Evolutionary conservation across 495 filamentous ascomycete species (phyloP).

Genomic region (Penicillium robsamsonii): DNA sequence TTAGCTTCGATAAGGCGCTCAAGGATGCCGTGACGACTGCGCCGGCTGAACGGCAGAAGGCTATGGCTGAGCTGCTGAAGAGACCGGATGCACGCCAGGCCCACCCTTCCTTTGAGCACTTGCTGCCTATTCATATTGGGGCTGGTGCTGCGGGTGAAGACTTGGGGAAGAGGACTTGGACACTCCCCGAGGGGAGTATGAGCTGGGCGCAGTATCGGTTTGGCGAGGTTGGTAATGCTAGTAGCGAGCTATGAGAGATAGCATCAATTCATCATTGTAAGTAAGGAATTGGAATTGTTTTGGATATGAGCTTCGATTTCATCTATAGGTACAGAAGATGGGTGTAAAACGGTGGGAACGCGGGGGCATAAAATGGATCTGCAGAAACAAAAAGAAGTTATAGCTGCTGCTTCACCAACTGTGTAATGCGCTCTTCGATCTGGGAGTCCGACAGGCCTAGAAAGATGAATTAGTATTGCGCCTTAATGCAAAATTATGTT

Average conservation of each 20-base stretch:
- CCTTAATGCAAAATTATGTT: not conserved
- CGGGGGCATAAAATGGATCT: conserved; percentile 30
- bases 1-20: conserved; percentile 74
- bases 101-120: conserved; percentile 78
- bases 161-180: conserved; percentile 61
- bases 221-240: conserved; percentile 51
- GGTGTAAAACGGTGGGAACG: conserved; percentile 30
- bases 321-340: conserved; percentile 45
- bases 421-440: conserved; percentile 85
- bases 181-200: conserved; percentile 61
- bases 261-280: not conserved
- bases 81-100: conserved; percentile 69
- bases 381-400: conserved; percentile 21
- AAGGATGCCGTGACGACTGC: conserved; percentile 61
- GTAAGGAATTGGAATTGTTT: not conserved
- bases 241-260: conserved; percentile 13
- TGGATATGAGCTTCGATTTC: conserved; percentile 32
- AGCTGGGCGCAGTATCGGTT: conserved; percentile 78
- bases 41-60: conserved; percentile 55
- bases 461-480: conserved; percentile 18
- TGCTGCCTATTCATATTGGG: conserved; percentile 74
- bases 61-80: conserved; percentile 58
- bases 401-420: conserved; percentile 66
- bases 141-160: conserved; percentile 69
- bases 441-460: conserved; percentile 83